Percentiles rank a stretch among this genome's conserved stretches.
Conservation (phyloP, 2,329 filamentous ascomycete species). For the Zymoseptoria passerinii region DNA sequence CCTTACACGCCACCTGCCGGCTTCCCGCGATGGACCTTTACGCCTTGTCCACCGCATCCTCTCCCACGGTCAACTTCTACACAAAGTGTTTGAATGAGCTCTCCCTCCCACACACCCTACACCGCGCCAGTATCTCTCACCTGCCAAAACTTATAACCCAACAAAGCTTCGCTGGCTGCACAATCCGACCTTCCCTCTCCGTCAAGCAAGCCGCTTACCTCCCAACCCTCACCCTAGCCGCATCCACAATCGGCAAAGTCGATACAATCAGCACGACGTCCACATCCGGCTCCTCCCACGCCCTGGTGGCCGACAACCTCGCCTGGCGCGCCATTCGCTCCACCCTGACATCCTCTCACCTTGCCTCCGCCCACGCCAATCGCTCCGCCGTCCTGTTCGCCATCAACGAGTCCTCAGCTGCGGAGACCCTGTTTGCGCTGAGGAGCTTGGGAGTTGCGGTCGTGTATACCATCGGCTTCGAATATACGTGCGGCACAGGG, state of each 20-base stretch:
- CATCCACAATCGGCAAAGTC: constrained; percentile 67
- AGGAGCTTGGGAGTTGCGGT: constrained; percentile 67
- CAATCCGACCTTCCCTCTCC: constrained; percentile 63
- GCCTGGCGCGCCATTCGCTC: constrained; percentile 79
- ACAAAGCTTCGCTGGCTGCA: constrained; percentile 71
- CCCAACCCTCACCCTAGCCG: constrained; percentile 63
- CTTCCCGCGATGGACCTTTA: constrained; percentile 73
- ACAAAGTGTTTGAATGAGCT: constrained; percentile 56
- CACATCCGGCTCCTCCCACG: constrained; percentile 42
- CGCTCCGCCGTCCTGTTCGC: constrained; percentile 69
- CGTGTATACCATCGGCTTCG: constrained; percentile 79
- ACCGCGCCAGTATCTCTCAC: background rate
- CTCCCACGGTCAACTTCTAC: constrained; percentile 68
- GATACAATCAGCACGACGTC: constrained; percentile 67
- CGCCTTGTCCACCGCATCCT: constrained; percentile 54
- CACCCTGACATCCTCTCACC: constrained; percentile 71
- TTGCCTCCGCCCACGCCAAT: constrained; percentile 70
- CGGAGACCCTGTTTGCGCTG: constrained; percentile 69
- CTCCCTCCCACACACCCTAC: constrained; percentile 65
- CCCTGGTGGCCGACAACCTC: constrained; percentile 70
- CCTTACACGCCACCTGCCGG: constrained; percentile 69
- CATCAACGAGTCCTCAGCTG: constrained; percentile 64
- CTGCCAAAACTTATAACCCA: constrained; percentile 57
- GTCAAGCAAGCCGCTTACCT: constrained; percentile 49
- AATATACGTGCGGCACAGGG: constrained; percentile 46